Evolutionary conservation across 495 filamentous ascomycete species (phyloP).

Genomic region (Xylaria palmicola): DNA sequence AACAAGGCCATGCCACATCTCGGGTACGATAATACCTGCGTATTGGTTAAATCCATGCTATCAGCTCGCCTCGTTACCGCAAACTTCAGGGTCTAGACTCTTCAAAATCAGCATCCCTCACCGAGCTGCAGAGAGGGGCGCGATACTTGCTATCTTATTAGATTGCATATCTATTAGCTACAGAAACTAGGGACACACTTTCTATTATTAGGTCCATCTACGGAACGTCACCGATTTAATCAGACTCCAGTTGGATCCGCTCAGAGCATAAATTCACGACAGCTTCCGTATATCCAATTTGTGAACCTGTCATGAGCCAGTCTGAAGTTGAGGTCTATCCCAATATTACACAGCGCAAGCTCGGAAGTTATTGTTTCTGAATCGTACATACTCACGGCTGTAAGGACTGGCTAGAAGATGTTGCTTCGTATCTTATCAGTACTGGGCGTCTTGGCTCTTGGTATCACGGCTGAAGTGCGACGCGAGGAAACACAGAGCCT

Average conservation of each 20-base stretch:
- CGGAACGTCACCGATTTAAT: slow-evolving; percentile 1
- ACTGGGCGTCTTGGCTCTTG: neutral
- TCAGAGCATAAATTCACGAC: neutral
- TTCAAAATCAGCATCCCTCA: neutral
- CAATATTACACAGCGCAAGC: no score
- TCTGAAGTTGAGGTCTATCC: no score
- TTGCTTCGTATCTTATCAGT: neutral
- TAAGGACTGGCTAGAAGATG: neutral
- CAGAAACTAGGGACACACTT: neutral
- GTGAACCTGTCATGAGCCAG: neutral
- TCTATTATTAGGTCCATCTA: neutral
- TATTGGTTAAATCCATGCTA: neutral
- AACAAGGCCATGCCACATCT: neutral
- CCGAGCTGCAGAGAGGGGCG: neutral
- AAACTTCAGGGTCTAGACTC: neutral
- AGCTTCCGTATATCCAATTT: neutral
- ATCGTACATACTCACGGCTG: no score
- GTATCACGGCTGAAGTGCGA: neutral
- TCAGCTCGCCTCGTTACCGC: neutral
- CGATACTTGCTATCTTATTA: neutral
- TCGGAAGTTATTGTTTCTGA: no score
- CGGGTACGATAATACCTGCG: neutral
- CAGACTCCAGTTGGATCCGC: neutral
- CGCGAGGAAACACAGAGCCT: neutral
- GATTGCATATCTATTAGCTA: neutral